Conservation (phyloP, 768 basidiomycete genomes). For the Pulveroboletus sp. region DNA sequence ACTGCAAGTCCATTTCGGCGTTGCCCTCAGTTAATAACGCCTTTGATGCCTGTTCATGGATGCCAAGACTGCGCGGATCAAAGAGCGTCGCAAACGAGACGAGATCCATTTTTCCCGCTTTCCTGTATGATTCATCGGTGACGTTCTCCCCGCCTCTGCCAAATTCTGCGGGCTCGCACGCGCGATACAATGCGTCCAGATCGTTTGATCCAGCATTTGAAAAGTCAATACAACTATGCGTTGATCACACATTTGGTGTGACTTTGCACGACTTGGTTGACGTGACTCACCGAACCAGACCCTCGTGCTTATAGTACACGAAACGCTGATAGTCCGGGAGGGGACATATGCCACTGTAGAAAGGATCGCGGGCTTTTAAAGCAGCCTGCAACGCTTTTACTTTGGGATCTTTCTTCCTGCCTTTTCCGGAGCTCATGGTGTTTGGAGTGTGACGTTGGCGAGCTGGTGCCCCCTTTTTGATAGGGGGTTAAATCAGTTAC, state of each 20-base stretch:
- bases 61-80: constrained; percentile 24
- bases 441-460: no score
- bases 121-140: constrained; percentile 43
- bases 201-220: background rate
- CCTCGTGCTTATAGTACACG: background rate
- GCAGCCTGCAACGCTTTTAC: background rate
- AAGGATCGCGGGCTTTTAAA: background rate
- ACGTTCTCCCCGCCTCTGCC: constrained; percentile 37
- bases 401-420: background rate
- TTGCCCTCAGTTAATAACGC: constrained; percentile 17
- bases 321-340: background rate
- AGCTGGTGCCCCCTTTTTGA: no score
- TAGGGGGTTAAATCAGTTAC: no score
- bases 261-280: no score
- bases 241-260: background rate
- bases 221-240: background rate
- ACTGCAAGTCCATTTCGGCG: constrained; percentile 29
- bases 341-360: background rate
- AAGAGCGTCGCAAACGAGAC: constrained; percentile 34
- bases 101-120: constrained; percentile 43
- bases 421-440: no score
- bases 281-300: background rate
- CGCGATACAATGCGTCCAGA: constrained; percentile 24
- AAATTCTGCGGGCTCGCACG: constrained; percentile 42
- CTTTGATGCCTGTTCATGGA: constrained; percentile 25